Conservation (phyloP, 2,329 filamentous ascomycete genomes). For the Scedosporium aurantiacum region DNA sequence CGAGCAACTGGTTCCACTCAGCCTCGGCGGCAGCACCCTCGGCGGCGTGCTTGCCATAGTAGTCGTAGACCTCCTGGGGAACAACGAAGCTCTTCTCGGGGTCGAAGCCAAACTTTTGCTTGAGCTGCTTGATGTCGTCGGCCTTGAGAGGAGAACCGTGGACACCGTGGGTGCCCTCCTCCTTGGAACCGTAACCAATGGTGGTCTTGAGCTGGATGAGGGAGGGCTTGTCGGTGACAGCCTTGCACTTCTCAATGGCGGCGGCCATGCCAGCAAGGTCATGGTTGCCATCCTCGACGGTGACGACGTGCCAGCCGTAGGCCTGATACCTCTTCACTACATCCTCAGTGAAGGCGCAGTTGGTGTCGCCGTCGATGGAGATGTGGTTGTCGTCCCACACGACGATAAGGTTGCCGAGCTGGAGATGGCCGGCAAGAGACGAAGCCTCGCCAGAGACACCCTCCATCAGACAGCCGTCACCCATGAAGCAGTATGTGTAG, state of each 20-base stretch:
- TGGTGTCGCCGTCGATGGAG: slow-evolving; percentile 87
- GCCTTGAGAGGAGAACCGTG: slow-evolving; percentile 94
- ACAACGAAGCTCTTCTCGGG: slow-evolving; percentile 87
- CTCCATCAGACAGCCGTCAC: slow-evolving; percentile 98
- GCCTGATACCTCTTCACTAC: slow-evolving; percentile 89
- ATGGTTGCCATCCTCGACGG: slow-evolving; percentile 77
- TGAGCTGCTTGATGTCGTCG: slow-evolving; percentile 87
- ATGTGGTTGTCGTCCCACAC: slow-evolving; percentile 99
- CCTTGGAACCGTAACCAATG: slow-evolving; percentile 89
- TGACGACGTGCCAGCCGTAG: slow-evolving; percentile 89
- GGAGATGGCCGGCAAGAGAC: slow-evolving; percentile 86
- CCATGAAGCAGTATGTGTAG: slow-evolving; percentile 94
- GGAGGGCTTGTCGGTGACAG: slow-evolving; percentile 90
- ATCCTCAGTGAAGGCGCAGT: slow-evolving; percentile 93
- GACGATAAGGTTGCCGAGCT: slow-evolving; percentile 94
- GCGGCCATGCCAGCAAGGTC: slow-evolving; percentile 81
- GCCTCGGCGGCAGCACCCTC: slow-evolving; percentile 82
- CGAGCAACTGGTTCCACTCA: slow-evolving; percentile 90
- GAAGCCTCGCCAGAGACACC: slow-evolving; percentile 89
- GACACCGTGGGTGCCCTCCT: slow-evolving; percentile 88
- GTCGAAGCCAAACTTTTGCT: slow-evolving; percentile 93
- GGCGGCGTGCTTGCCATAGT: slow-evolving; percentile 73
- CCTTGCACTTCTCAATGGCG: slow-evolving; percentile 74
- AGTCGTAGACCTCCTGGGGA: slow-evolving; percentile 87
- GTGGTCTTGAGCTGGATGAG: slow-evolving; percentile 95